These are phyloP conservation scores for Ceratobasidium theobromae DNA, from an alignment of 1,284 basidiomycete genomes.

Conservation along the genomic window DNA sequence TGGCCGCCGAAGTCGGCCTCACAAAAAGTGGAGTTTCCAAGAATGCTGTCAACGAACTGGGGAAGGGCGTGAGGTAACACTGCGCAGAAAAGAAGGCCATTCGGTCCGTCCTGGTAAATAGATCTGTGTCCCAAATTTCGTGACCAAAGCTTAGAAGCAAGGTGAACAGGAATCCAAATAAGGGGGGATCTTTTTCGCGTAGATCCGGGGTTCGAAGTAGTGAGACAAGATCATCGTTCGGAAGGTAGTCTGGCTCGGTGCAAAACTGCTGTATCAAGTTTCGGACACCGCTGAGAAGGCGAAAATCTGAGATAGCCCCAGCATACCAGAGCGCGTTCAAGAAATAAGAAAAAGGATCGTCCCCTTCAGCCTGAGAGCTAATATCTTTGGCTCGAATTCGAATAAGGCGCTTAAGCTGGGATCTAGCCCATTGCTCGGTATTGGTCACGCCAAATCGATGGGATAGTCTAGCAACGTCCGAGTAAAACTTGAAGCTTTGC, in stretches of 20 bases:
- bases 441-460: background rate
- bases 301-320: background rate
- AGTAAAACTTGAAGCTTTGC: background rate
- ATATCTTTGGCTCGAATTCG: background rate
- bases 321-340: background rate
- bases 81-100: conserved; percentile 9
- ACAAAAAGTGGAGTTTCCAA: background rate
- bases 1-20: background rate
- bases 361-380: background rate
- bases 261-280: background rate
- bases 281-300: background rate
- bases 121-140: background rate
- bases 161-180: conserved; percentile 1
- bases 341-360: background rate
- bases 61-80: background rate
- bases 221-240: background rate
- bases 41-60: background rate
- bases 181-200: background rate
- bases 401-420: background rate
- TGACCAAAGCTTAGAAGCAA: background rate
- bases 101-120: background rate
- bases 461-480: background rate
- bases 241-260: background rate
- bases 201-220: background rate
- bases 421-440: background rate